These are phyloP conservation scores for Petasospora fabianii DNA, from an alignment of 1,139 yeast species.

Conservation along the genomic window DNA sequence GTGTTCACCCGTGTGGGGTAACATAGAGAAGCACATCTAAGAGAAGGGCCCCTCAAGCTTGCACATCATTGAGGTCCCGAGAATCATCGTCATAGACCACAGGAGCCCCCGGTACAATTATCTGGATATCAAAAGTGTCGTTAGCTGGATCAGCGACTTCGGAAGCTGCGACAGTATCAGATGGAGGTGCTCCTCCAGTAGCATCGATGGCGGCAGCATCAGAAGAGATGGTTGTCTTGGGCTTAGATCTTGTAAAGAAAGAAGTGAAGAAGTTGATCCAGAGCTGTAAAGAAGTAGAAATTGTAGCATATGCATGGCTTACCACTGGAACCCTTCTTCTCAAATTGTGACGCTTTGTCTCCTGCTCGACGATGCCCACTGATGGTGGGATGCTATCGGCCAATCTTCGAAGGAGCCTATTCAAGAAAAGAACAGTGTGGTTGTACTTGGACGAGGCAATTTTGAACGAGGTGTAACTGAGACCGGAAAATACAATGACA, in stretches of 20 bases:
- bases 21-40: no score
- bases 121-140: slow-evolving; percentile 5
- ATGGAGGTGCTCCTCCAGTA: not conserved
- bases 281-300: not conserved
- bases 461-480: slow-evolving; percentile 24
- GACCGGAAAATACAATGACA: slow-evolving; percentile 25
- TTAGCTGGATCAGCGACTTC: not conserved
- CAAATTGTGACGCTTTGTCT: slow-evolving; percentile 1
- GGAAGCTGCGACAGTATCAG: not conserved
- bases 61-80: no score
- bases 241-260: no score
- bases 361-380: slow-evolving; percentile 19
- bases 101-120: slow-evolving; percentile 10
- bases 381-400: slow-evolving; percentile 29
- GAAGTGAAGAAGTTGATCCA: no score
- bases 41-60: no score
- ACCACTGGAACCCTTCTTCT: not conserved
- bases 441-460: slow-evolving; percentile 25
- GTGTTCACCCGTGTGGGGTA: no score
- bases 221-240: no score
- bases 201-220: not conserved
- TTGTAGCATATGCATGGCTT: not conserved
- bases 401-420: slow-evolving; percentile 24
- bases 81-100: slow-evolving; percentile 9
- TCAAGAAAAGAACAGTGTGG: slow-evolving; percentile 24